Evolutionary conservation across 2,329 filamentous ascomycete genomes (phyloP).

Genomic region (Xylaria sp.): DNA sequence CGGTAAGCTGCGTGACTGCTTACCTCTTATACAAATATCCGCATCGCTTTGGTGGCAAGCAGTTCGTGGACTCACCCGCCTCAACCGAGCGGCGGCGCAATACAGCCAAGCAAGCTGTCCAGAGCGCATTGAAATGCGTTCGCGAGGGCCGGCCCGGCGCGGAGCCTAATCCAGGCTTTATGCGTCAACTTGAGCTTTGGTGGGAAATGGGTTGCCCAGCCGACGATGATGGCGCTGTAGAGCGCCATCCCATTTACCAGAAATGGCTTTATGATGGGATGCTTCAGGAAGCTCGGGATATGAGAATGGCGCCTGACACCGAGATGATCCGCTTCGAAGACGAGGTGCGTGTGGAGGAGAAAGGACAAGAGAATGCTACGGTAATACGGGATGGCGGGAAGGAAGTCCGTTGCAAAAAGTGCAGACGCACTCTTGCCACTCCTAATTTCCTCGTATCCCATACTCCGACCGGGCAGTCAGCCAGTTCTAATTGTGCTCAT

Average conservation of each 20-base stretch:
- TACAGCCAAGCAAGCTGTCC: conserved; percentile 61
- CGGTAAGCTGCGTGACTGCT: conserved; percentile 83
- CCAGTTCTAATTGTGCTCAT: conserved; percentile 73
- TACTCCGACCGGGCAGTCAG: conserved; percentile 48
- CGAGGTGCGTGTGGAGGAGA: conserved; percentile 55
- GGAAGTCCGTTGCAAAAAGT: conserved; percentile 90
- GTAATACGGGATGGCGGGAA: conserved; percentile 53
- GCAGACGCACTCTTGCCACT: conserved; percentile 73
- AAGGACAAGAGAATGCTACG: conserved; percentile 54
- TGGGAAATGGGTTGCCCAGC: conserved; percentile 85
- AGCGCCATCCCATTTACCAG: conserved; percentile 80
- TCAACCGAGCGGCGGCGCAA: conserved; percentile 54
- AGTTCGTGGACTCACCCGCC: conserved; percentile 57
- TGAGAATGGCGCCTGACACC: conserved; percentile 80
- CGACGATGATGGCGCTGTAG: conserved; percentile 63
- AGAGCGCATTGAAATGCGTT: conserved; percentile 74
- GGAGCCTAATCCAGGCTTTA: conserved; percentile 92
- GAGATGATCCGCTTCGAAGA: conserved; percentile 85
- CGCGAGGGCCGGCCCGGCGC: conserved; percentile 78
- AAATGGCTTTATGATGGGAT: conserved; percentile 70
- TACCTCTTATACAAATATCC: conserved; percentile 81
- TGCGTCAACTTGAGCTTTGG: conserved; percentile 87
- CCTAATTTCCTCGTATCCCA: conserved; percentile 75
- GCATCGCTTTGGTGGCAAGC: conserved; percentile 59
- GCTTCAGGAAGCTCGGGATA: conserved; percentile 69